These are phyloP conservation scores for Lumnitzera littorea DNA, from an alignment of 345 rosid species.

Conservation along the genomic window DNA sequence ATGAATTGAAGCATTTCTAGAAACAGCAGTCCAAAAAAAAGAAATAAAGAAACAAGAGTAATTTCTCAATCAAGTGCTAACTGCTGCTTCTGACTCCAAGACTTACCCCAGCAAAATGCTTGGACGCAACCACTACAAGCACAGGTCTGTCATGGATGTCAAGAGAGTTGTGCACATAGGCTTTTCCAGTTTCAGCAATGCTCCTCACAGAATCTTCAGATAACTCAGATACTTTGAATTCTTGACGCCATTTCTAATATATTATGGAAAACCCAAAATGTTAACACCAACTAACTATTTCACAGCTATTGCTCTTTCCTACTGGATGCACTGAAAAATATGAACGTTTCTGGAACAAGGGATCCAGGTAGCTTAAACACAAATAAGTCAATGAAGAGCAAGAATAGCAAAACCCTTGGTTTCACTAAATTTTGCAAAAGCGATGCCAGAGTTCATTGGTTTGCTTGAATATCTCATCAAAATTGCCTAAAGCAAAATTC, in stretches of 20 bases:
- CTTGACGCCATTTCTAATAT: conserved; percentile 78
- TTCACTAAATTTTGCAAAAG: not conserved
- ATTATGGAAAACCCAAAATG: conserved; percentile 9
- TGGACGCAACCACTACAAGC: conserved; percentile 74
- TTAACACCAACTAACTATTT: too few species aligned
- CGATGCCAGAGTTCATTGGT: too few species aligned
- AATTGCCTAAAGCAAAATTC: too few species aligned
- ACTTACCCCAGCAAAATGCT: conserved; percentile 73
- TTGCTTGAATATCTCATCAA: too few species aligned
- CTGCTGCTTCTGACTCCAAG: conserved; percentile 5
- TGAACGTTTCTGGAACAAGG: too few species aligned
- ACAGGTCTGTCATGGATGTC: conserved; percentile 68
- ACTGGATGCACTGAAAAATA: too few species aligned
- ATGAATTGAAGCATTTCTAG: too few species aligned
- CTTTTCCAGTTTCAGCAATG: conserved; percentile 64
- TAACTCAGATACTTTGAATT: conserved; percentile 60
- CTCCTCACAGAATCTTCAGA: conserved; percentile 54
- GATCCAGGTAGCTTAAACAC: too few species aligned
- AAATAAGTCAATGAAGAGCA: too few species aligned
- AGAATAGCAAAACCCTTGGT: not conserved
- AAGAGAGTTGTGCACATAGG: conserved; percentile 62
- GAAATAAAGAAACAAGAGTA: not conserved
- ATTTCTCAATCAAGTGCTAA: not conserved
- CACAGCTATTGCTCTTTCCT: too few species aligned
- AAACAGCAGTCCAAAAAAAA: not conserved